Evolutionary conservation across 805 yeast genomes (phyloP), one percentile per base, ranked within the genome.

Genomic region (Kuraishia hungarica): DNA sequence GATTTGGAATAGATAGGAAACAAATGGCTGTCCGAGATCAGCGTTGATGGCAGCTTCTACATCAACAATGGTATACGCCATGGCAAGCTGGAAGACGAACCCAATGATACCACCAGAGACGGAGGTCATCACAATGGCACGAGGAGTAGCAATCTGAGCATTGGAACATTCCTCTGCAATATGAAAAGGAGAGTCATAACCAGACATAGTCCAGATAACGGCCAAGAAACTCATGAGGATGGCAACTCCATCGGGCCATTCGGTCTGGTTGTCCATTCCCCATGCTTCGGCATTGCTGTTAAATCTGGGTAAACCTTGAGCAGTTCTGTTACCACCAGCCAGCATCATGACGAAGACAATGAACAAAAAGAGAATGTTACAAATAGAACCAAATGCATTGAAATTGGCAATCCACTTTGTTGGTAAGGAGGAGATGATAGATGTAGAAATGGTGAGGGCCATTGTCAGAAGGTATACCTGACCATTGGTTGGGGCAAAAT

Each of bases 181-280:
- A 62, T 86, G 90, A 72, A 84, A 86, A 0, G 90, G 87, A 22
- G 87, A 81, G 64, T 86, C 90, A 63, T 83, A 86, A 23, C 89
- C 90, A 50, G 86, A 78, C 89, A 86, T 84, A 46, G 86, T 81
- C 86, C 86, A 82, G 56, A 81, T 79, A 43, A 78, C 84, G n/a
- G 86, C 83, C 62, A 81, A 65, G 67, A 82, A 82, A 4, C 82
- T 72, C 75, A 81, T 73, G 55, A 84, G 66, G 62, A 81, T 72
- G 26, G 84, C 77, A 53, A 83, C 72, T 55, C 88, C 88, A 52
- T 74, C 73, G n/a, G 86, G 84, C 75, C 79, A 84, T 20, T 81
- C 86, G 10, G 88, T 81, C 58, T 74, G 77, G 66, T 83, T 83
- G 50, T 72, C 65, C 54, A 81, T 72, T 10, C 72, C 69, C 87